Conservation (phyloP, 1,284 basidiomycete species). For the Heliocybe sulcata region DNA sequence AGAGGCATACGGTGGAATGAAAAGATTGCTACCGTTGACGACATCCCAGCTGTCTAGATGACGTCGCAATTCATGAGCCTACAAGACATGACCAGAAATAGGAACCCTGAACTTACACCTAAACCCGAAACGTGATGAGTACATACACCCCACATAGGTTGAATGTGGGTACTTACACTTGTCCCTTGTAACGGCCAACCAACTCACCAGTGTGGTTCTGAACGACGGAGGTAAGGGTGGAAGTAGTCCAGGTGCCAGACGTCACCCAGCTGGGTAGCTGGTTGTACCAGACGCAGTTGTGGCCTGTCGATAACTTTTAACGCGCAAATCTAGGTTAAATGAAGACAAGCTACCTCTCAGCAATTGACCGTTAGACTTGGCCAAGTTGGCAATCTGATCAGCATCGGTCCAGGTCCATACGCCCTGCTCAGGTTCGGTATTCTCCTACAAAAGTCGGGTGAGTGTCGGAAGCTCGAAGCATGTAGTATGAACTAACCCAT, state of each 20-base stretch:
- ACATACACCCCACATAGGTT: background rate
- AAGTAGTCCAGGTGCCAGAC: slow-evolving; percentile 31
- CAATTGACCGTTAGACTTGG: slow-evolving; percentile 33
- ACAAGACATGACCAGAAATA: background rate
- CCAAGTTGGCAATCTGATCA: slow-evolving; percentile 39
- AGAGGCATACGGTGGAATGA: background rate
- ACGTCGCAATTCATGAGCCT: background rate
- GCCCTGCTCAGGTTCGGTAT: slow-evolving; percentile 43
- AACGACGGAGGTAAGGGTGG: slow-evolving; percentile 35
- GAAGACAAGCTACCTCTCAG: slow-evolving; percentile 25
- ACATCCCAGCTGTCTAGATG: slow-evolving; percentile 27
- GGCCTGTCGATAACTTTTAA: slow-evolving; percentile 16
- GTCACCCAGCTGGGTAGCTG: slow-evolving; percentile 47
- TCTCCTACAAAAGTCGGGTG: slow-evolving; percentile 26
- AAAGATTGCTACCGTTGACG: slow-evolving; percentile 22
- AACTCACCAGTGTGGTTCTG: slow-evolving; percentile 38
- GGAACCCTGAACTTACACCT: slow-evolving; percentile 17
- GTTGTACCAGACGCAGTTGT: slow-evolving; percentile 50
- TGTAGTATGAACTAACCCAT: slow-evolving; percentile 30
- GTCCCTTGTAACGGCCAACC: slow-evolving; percentile 41
- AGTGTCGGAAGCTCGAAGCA: background rate
- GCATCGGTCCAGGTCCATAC: slow-evolving; percentile 38
- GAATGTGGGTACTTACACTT: slow-evolving; percentile 28
- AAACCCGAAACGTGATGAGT: too few species aligned
- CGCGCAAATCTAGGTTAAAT: background rate